phyloP scores from a whole-genome alignment of 257 asterid species.

The Solanum lycopersicoides region DNA sequence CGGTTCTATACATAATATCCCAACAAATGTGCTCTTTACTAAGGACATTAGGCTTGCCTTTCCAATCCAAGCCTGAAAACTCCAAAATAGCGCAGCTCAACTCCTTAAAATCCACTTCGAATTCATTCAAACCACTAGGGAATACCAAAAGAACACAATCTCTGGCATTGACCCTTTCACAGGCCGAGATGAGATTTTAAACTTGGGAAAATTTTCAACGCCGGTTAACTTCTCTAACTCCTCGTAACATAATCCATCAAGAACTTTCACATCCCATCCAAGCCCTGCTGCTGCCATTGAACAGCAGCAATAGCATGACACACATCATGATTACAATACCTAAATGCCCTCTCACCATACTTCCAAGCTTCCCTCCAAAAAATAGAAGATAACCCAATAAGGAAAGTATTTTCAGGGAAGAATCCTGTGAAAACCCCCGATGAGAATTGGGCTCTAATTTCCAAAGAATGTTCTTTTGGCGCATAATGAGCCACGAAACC shows the following conservation, averaged over 20 bases:
- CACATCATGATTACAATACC: slow-evolving; percentile 96
- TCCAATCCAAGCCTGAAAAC: slow-evolving; percentile 55
- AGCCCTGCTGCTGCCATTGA: slow-evolving; percentile 81
- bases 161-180: slow-evolving; percentile 69
- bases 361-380: slow-evolving; percentile 99
- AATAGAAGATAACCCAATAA: slow-evolving; percentile 72
- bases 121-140: slow-evolving; percentile 33
- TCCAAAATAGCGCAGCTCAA: slow-evolving; percentile 23
- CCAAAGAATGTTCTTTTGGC: slow-evolving; percentile 83
- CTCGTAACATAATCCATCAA: slow-evolving; percentile 62
- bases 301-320: slow-evolving; percentile 94
- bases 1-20: slow-evolving; percentile 81
- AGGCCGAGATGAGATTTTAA: slow-evolving; percentile 48
- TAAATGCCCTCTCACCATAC: slow-evolving; percentile 93
- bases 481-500: slow-evolving; percentile 81
- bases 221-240: slow-evolving; percentile 76
- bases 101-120: slow-evolving; percentile 55
- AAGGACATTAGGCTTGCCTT: slow-evolving; percentile 68
- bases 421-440: slow-evolving; percentile 22
- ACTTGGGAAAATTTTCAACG: slow-evolving; percentile 26
- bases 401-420: slow-evolving; percentile 49
- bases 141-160: slow-evolving; percentile 64
- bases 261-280: slow-evolving; percentile 80
- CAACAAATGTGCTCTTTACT: slow-evolving; percentile 84
- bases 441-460: slow-evolving; percentile 56